phyloP scores from a whole-genome alignment of 768 basidiomycete genomes.

The Serpula lacrymans region DNA sequence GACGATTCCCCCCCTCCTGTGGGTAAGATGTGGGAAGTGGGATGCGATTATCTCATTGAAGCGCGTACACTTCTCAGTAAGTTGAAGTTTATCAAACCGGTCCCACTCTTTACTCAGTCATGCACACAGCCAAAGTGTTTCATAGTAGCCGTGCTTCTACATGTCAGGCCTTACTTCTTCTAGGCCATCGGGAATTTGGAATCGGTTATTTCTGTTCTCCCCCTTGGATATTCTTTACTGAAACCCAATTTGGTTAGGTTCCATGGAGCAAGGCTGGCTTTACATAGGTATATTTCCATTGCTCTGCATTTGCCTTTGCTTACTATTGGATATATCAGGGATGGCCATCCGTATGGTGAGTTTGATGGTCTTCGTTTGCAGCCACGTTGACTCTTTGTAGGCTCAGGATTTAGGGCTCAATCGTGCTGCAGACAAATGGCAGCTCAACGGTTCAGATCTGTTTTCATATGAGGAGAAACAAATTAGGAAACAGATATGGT shows the following conservation, averaged over 20 bases:
- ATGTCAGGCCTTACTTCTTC: constrained; percentile 74
- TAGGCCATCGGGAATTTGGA: constrained; percentile 84
- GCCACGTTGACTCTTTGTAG: constrained; percentile 31
- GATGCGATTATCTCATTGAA: constrained; percentile 57
- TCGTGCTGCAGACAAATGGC: constrained; percentile 75
- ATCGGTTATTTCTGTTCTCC: constrained; percentile 46
- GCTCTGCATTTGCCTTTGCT: background rate
- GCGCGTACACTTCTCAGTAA: constrained; percentile 65
- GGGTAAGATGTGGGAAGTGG: constrained; percentile 70
- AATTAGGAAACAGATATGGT: constrained; percentile 75
- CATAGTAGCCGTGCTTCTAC: constrained; percentile 70
- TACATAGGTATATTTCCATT: constrained; percentile 53
- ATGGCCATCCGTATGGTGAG: constrained; percentile 75
- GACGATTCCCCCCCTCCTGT: constrained; percentile 42
- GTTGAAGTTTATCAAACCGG: no score
- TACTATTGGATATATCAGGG: constrained; percentile 29
- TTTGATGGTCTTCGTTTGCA: background rate
- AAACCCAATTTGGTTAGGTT: constrained; percentile 25
- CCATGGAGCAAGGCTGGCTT: constrained; percentile 85
- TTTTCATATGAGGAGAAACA: constrained; percentile 69
- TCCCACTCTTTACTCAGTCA: constrained; percentile 5
- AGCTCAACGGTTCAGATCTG: constrained; percentile 53
- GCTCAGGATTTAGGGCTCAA: constrained; percentile 81
- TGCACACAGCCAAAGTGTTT: constrained; percentile 51
- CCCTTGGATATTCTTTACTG: background rate